These are phyloP conservation scores for Lecanicillium sp. DNA, from an alignment of 2,329 filamentous ascomycete species.

Conservation along the genomic window DNA sequence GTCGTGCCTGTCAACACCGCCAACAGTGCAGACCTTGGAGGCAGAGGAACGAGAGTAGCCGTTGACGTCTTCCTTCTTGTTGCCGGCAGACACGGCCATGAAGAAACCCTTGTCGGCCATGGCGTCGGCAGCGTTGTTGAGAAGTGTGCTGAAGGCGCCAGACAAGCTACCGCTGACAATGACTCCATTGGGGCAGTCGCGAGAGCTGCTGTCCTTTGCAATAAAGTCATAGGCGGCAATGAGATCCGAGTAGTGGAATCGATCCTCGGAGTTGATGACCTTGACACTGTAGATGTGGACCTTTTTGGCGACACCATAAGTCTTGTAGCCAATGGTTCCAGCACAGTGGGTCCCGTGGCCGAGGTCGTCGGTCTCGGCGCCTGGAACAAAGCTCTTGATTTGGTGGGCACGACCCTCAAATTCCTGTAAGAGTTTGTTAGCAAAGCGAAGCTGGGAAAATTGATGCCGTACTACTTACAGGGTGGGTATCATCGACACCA, in stretches of 20 bases:
- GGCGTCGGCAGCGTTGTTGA: conserved; percentile 34
- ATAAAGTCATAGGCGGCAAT: conserved; percentile 25
- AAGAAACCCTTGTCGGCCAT: conserved; percentile 32
- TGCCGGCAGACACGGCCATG: conserved; percentile 39
- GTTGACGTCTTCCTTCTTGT: conserved; percentile 26
- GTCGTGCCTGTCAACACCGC: conserved; percentile 29
- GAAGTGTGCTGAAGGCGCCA: conserved; percentile 20
- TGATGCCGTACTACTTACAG: not conserved
- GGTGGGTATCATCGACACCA: conserved; percentile 20
- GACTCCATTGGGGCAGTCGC: conserved; percentile 18
- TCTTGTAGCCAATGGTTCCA: conserved; percentile 11
- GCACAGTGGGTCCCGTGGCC: conserved; percentile 25
- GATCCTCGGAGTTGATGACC: conserved; percentile 18
- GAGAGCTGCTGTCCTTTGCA: conserved; percentile 22
- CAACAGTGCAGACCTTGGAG: conserved; percentile 37
- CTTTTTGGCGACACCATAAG: conserved; percentile 25
- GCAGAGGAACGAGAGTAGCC: conserved; percentile 34
- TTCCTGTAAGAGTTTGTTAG: conserved; percentile 3
- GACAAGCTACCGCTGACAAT: conserved; percentile 40
- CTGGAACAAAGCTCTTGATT: conserved; percentile 3
- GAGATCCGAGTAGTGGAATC: conserved; percentile 5
- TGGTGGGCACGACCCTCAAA: conserved; percentile 16
- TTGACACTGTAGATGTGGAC: conserved; percentile 29
- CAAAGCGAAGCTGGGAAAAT: not conserved
- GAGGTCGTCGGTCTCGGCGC: conserved; percentile 10